Conservation (phyloP, 2,329 filamentous ascomycete species). For the Chalaropsis ovoidea region DNA sequence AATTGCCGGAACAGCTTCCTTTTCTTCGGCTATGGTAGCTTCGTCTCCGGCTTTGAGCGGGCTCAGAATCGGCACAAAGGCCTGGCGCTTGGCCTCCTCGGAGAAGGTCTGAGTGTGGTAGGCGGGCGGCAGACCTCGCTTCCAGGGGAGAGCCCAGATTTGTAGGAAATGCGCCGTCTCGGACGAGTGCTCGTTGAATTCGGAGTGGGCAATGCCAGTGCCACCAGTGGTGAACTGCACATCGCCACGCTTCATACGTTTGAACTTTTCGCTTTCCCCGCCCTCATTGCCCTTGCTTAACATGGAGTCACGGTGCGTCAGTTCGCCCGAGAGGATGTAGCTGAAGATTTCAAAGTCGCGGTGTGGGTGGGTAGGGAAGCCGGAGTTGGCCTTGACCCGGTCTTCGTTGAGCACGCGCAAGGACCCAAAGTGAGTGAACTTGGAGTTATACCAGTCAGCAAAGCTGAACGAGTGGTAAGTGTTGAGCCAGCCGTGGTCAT, state of each 20-base stretch:
- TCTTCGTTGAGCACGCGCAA: slow-evolving; percentile 85
- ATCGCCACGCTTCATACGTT: slow-evolving; percentile 63
- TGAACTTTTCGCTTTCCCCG: slow-evolving; percentile 52
- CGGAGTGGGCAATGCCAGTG: slow-evolving; percentile 67
- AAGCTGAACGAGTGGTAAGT: slow-evolving; percentile 82
- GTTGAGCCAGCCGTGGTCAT: slow-evolving; percentile 79
- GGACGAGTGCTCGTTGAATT: slow-evolving; percentile 64
- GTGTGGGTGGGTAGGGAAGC: slow-evolving; percentile 79
- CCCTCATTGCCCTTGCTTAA: slow-evolving; percentile 57
- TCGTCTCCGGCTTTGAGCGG: slow-evolving; percentile 57
- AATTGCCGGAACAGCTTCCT: slow-evolving; percentile 50
- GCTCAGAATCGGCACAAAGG: slow-evolving; percentile 65
- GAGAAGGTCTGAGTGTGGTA: slow-evolving; percentile 67
- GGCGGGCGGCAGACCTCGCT: slow-evolving; percentile 56
- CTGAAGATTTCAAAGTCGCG: slow-evolving; percentile 83
- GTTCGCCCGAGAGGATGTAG: slow-evolving; percentile 74
- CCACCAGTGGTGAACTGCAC: slow-evolving; percentile 89
- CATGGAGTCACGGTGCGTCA: slow-evolving; percentile 83
- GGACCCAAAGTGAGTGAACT: slow-evolving; percentile 59
- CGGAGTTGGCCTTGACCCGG: slow-evolving; percentile 60
- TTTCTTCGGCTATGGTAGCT: slow-evolving; percentile 53
- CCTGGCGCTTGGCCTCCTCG: slow-evolving; percentile 61
- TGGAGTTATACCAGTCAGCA: slow-evolving; percentile 58
- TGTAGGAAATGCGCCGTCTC: slow-evolving; percentile 76
- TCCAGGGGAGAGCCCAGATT: slow-evolving; percentile 79